Conservation (phyloP, 192 early-diverging fungal genomes). For the Coemansia reversa region DNA sequence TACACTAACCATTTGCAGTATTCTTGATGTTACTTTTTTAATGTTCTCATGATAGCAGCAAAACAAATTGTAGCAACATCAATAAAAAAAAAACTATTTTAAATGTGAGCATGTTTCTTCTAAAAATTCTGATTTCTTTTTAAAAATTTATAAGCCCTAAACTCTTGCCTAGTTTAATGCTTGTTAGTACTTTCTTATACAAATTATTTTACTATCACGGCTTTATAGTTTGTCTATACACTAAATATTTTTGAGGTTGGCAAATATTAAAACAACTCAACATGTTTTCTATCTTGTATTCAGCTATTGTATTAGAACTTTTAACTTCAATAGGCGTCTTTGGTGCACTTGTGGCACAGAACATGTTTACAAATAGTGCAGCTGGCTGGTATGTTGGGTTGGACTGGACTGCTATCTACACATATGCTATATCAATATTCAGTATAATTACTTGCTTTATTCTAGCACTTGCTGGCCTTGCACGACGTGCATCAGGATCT, state of each 20-base stretch:
- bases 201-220: not conserved
- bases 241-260: not conserved
- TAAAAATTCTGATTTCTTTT: too few relatives aligned
- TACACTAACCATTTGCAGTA: too few relatives aligned
- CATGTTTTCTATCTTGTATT: constrained; percentile 39
- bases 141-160: too few relatives aligned
- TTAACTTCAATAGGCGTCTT: constrained; percentile 49
- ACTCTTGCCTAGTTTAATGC: too few relatives aligned
- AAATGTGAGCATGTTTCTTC: too few relatives aligned
- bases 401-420: constrained; percentile 46
- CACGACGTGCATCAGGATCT: constrained; percentile 15
- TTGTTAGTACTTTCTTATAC: too few relatives aligned
- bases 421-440: constrained; percentile 35
- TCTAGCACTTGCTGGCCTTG: constrained; percentile 31
- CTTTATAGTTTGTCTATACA: not conserved
- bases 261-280: not conserved
- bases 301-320: constrained; percentile 35
- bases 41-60: too few relatives aligned
- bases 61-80: too few relatives aligned
- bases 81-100: too few relatives aligned
- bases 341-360: constrained; percentile 41
- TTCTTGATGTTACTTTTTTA: too few relatives aligned
- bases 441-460: constrained; percentile 29
- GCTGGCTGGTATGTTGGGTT: constrained; percentile 43
- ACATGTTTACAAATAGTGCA: constrained; percentile 49